Conservation (phyloP, 371 early-diverging fungal genomes). For the Conidiobolus incongruus region DNA sequence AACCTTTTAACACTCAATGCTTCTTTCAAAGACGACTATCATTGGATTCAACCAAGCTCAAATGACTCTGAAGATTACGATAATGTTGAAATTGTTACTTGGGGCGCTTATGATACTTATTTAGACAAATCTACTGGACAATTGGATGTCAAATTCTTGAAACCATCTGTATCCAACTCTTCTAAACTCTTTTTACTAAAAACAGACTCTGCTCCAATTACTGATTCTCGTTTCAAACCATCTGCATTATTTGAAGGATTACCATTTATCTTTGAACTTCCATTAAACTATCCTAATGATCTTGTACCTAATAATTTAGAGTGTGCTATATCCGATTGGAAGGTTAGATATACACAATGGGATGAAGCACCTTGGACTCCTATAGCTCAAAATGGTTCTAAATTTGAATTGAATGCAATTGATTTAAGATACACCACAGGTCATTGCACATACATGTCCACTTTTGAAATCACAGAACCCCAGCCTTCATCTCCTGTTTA, state of each 20-base stretch:
- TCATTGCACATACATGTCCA: constrained; percentile 31
- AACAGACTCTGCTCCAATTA: background rate
- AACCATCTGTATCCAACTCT: constrained; percentile 5
- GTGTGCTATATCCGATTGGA: constrained; percentile 7
- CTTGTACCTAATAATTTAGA: background rate
- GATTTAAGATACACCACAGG: constrained; percentile 39
- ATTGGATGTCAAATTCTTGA: constrained; percentile 9
- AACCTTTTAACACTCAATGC: constrained; percentile 9
- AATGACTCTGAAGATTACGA: constrained; percentile 4
- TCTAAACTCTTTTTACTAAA: background rate
- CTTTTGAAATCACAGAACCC: constrained; percentile 6
- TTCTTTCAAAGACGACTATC: constrained; percentile 8
- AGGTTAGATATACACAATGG: constrained; percentile 12
- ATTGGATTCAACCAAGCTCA: background rate
- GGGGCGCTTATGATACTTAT: constrained; percentile 16
- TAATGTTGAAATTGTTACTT: constrained; percentile 10
- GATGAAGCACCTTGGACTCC: constrained; percentile 16
- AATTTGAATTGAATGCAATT: constrained; percentile 14
- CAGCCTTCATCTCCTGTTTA: constrained; percentile 3
- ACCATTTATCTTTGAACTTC: background rate
- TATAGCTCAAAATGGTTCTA: constrained; percentile 8
- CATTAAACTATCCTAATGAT: background rate
- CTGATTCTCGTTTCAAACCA: background rate
- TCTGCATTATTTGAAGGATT: background rate
- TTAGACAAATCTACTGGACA: constrained; percentile 7